Conservation (phyloP, 2,329 filamentous ascomycete species). For the Coniochaeta sp. region DNA sequence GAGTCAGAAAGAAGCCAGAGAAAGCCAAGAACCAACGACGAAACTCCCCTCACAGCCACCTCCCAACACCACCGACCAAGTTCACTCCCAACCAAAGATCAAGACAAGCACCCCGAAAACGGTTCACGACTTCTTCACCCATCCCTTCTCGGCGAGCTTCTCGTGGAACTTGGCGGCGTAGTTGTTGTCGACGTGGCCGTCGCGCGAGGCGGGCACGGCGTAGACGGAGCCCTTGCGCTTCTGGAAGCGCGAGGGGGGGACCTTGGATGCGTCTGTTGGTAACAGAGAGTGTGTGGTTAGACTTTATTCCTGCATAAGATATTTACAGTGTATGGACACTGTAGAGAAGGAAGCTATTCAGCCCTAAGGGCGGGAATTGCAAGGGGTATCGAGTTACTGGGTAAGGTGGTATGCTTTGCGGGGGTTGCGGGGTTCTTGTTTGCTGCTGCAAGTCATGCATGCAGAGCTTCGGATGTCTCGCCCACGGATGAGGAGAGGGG, state of each 20-base stretch:
- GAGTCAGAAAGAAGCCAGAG: too few species aligned
- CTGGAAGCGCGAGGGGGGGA: slow-evolving; percentile 61
- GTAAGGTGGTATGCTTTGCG: slow-evolving; percentile 6
- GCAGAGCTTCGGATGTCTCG: too few species aligned
- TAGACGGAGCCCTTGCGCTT: slow-evolving; percentile 64
- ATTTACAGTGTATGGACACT: too few species aligned
- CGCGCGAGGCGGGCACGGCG: slow-evolving; percentile 56
- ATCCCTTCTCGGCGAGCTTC: slow-evolving; percentile 46
- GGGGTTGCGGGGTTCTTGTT: too few species aligned
- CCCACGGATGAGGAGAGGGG: not conserved
- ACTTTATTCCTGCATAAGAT: not conserved
- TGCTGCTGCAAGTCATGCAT: too few species aligned
- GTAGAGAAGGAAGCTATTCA: too few species aligned
- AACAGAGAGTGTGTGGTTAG: not conserved
- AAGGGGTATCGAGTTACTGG: not conserved
- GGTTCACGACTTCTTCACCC: slow-evolving; percentile 22
- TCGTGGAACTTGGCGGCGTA: slow-evolving; percentile 54
- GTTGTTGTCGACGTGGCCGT: slow-evolving; percentile 56
- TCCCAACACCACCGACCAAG: too few species aligned
- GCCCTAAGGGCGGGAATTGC: not conserved
- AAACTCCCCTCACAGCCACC: too few species aligned
- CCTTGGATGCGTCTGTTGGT: slow-evolving; percentile 55
- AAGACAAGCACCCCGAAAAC: not conserved
- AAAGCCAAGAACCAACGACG: too few species aligned
- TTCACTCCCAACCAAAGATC: too few species aligned